Percentiles rank a stretch among this genome's conserved stretches.
These are phyloP conservation scores for Colletotrichum spaethianum DNA, from an alignment of 2,329 filamentous ascomycete species.

Conservation along the genomic window DNA sequence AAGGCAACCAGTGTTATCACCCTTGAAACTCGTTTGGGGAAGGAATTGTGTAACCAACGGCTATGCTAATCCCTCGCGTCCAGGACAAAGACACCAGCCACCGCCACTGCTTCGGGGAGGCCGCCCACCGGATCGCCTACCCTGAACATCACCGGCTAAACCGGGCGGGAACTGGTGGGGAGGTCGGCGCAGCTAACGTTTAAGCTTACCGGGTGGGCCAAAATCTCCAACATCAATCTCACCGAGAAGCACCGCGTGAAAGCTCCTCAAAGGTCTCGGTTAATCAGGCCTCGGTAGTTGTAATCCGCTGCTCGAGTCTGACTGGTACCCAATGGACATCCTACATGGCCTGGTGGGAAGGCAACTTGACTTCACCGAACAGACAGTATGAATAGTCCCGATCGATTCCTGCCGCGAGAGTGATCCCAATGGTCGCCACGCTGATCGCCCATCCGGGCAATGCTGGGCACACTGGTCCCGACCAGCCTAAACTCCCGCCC, in stretches of 20 bases:
- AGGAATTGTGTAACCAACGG: neutral
- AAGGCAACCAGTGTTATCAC: neutral
- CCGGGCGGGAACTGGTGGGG: slow-evolving; percentile 34
- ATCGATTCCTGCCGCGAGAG: no score
- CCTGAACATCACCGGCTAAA: slow-evolving; percentile 10
- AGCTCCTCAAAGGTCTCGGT: neutral
- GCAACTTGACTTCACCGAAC: no score
- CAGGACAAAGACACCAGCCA: slow-evolving; percentile 24
- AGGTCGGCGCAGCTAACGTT: slow-evolving; percentile 31
- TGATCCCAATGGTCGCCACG: no score
- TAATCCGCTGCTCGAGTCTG: no score
- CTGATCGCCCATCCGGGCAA: no score
- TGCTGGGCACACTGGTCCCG: no score
- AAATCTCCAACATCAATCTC: neutral
- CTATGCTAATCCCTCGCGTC: neutral
- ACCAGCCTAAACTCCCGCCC: neutral
- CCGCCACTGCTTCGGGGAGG: slow-evolving; percentile 1
- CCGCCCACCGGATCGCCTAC: neutral
- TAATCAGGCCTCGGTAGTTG: no score
- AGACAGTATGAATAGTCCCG: no score
- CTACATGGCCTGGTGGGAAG: neutral
- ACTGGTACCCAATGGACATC: neutral
- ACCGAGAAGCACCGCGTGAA: neutral
- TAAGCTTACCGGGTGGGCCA: slow-evolving; percentile 39
- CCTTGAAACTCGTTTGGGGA: neutral